phyloP scores from a whole-genome alignment of 352 stramenopile genomes.

The Chrysophaeum taylorii region DNA sequence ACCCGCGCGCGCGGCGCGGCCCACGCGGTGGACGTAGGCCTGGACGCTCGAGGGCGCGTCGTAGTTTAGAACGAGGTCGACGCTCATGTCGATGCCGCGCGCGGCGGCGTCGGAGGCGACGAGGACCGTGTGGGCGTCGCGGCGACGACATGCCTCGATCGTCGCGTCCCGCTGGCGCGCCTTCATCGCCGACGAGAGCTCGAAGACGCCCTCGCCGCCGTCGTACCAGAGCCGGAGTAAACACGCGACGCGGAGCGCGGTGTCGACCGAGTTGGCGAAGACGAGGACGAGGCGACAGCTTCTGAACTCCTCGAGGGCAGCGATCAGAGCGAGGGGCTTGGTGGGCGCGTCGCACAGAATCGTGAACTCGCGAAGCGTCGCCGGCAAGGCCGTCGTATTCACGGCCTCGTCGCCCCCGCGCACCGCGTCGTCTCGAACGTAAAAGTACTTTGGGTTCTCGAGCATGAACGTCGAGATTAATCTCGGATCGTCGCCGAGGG shows the following conservation, averaged over 20 bases:
- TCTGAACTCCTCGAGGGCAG: conserved; percentile 64
- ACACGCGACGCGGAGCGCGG: conserved; percentile 82
- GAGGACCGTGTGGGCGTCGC: conserved; percentile 35
- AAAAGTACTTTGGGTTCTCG: conserved; percentile 32
- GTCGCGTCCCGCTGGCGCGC: not conserved
- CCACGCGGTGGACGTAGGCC: conserved; percentile 83
- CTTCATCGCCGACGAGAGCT: conserved; percentile 3
- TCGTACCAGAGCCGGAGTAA: conserved; percentile 80
- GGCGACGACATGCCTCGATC: not conserved
- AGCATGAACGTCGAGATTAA: conserved; percentile 37
- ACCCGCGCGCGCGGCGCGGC: conserved; percentile 69
- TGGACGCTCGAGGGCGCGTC: conserved; percentile 76
- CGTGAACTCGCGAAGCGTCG: conserved; percentile 61
- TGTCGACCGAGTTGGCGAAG: conserved; percentile 90
- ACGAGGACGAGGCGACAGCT: conserved; percentile 62
- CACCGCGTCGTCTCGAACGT: conserved; percentile 40
- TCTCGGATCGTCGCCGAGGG: conserved; percentile 76
- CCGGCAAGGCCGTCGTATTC: conserved; percentile 47
- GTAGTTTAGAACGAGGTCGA: conserved; percentile 85
- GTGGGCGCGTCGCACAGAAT: conserved; percentile 81
- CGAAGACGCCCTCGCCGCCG: not conserved
- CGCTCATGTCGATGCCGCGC: conserved; percentile 76
- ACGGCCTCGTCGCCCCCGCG: conserved; percentile 37
- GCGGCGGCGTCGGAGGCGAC: conserved; percentile 82
- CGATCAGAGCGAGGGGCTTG: conserved; percentile 85